A percentile compares a stretch with the other conserved stretches of the same genome.
Evolutionary conservation across 2,329 filamentous ascomycete species (phyloP).

Genomic region (Calonectria pauciramosa): DNA sequence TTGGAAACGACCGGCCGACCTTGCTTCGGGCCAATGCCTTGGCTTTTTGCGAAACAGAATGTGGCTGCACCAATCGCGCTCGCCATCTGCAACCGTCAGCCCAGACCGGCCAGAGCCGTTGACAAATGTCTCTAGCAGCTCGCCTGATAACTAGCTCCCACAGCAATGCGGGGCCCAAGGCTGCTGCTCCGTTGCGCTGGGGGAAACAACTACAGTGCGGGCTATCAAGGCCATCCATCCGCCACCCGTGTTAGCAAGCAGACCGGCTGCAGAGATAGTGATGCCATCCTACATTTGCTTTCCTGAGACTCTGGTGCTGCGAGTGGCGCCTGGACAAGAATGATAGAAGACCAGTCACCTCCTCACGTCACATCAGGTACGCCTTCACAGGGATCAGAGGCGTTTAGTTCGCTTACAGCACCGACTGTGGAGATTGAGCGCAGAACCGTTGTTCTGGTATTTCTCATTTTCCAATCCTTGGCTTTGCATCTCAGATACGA

Average conservation of each 20-base stretch:
- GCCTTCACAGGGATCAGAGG: slow-evolving; percentile 15
- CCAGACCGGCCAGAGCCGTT: slow-evolving; percentile 38
- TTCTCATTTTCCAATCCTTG: not conserved
- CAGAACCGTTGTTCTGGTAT: slow-evolving; percentile 4
- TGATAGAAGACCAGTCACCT: slow-evolving; percentile 24
- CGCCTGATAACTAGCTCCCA: slow-evolving; percentile 14
- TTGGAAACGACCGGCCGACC: slow-evolving; percentile 17
- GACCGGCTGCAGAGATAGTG: slow-evolving; percentile 5
- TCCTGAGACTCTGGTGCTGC: slow-evolving; percentile 21
- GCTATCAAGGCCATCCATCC: not conserved
- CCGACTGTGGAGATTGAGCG: not conserved
- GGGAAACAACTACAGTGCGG: not conserved
- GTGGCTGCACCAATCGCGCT: slow-evolving; percentile 38
- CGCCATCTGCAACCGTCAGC: slow-evolving; percentile 41
- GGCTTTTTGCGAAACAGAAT: slow-evolving; percentile 24
- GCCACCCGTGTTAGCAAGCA: not conserved
- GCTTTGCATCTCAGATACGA: slow-evolving; percentile 5
- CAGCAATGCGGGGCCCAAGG: slow-evolving; percentile 16
- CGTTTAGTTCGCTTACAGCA: slow-evolving; percentile 1
- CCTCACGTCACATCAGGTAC: slow-evolving; percentile 10
- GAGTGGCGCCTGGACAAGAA: not conserved
- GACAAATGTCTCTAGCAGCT: slow-evolving; percentile 26
- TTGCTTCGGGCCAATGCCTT: slow-evolving; percentile 20
- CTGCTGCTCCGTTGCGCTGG: slow-evolving; percentile 11
- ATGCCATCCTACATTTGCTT: slow-evolving; percentile 1